Conservation (phyloP, 1,139 yeast genomes). For the Arxiozyma slooffiae region DNA sequence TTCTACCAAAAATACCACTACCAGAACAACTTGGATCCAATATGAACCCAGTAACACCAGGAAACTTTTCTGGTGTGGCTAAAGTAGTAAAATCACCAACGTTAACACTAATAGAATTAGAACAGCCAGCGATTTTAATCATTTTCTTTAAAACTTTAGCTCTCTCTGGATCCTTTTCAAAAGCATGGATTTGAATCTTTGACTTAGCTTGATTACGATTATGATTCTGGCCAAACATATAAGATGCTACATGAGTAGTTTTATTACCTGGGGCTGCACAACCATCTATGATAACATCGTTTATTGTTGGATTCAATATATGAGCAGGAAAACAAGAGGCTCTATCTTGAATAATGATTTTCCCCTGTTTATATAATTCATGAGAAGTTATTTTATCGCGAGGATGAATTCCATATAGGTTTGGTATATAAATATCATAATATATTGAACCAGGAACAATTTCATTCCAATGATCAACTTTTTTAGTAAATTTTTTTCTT, state of each 20-base stretch:
- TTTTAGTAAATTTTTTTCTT: constrained; percentile 24
- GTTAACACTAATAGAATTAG: constrained; percentile 42
- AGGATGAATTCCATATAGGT: constrained; percentile 76
- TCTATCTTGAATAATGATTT: constrained; percentile 83
- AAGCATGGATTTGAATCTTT: constrained; percentile 51
- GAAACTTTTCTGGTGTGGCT: constrained; percentile 48
- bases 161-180: constrained; percentile 72
- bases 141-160: constrained; percentile 64
- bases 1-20: constrained; percentile 86
- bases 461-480: constrained; percentile 36
- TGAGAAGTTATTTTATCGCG: constrained; percentile 54
- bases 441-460: constrained; percentile 57
- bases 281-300: constrained; percentile 67
- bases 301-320: constrained; percentile 51
- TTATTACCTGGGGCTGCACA: constrained; percentile 99
- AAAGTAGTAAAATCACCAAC: constrained; percentile 72
- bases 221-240: constrained; percentile 30
- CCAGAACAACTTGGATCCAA: constrained; percentile 98
- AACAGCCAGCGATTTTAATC: constrained; percentile 73
- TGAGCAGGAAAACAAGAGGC: constrained; percentile 96
- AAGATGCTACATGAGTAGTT: constrained; percentile 82
- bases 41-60: constrained; percentile 64
- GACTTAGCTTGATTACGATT: constrained; percentile 11
- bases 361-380: constrained; percentile 61
- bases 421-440: constrained; percentile 60